A percentile compares a stretch with the other conserved stretches of the same genome.
Conservation (phyloP, 306 rosid genomes). For the Albizia julibrissin region DNA sequence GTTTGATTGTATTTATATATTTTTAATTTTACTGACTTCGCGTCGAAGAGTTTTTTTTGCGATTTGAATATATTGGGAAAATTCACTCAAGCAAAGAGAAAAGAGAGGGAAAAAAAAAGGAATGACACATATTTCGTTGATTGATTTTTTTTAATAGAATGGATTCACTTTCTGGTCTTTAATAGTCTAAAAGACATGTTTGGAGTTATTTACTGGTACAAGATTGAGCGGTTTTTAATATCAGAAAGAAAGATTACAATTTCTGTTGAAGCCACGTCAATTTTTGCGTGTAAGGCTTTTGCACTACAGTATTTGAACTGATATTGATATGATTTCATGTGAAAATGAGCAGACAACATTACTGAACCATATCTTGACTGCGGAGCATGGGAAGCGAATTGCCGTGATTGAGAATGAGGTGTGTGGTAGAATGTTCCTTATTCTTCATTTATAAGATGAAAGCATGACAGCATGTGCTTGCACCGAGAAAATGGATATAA, state of each 20-base stretch:
- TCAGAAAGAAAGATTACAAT: not conserved
- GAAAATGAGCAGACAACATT: slow-evolving; percentile 74
- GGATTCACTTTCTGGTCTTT: not conserved
- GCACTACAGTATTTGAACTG: not conserved
- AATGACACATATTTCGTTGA: not conserved
- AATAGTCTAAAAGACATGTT: not conserved
- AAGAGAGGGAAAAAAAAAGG: not conserved
- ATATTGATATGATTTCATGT: slow-evolving; percentile 26
- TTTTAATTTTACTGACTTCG: not conserved
- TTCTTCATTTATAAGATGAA: not conserved
- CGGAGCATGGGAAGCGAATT: slow-evolving; percentile 89
- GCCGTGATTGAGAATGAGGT: slow-evolving; percentile 96
- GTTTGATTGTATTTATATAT: not conserved
- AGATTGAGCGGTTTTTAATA: not conserved
- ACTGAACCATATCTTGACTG: slow-evolving; percentile 87
- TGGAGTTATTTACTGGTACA: not conserved
- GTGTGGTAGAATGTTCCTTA: not conserved
- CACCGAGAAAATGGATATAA: not conserved
- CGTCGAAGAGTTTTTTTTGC: not conserved
- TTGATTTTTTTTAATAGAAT: not conserved
- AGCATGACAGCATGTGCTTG: not conserved
- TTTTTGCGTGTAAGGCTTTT: not conserved
- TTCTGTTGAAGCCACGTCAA: not conserved
- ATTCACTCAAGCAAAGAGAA: not conserved
- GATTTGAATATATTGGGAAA: not conserved